phyloP scores from a whole-genome alignment of 331 rosid genomes.

The Rhamnella rubrinervis region DNA sequence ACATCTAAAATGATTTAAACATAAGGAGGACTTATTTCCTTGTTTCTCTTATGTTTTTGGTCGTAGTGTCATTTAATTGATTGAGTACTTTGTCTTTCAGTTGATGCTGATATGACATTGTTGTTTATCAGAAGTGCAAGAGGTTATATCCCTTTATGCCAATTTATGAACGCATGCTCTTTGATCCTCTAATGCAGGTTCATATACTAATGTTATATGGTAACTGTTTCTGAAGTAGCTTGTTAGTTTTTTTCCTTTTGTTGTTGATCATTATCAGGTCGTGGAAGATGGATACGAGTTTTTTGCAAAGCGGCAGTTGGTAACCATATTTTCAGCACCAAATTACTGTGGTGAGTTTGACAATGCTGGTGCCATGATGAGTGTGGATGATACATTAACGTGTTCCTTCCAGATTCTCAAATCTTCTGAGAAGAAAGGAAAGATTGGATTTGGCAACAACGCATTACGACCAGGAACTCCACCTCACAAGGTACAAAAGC shows the following conservation, averaged over 20 bases:
- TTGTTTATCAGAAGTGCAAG: neutral
- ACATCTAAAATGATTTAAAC: neutral
- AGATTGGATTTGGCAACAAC: slow-evolving; percentile 55
- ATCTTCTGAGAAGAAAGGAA: slow-evolving; percentile 74
- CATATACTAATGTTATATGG: neutral
- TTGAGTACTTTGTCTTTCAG: neutral
- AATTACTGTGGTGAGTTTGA: slow-evolving; percentile 66
- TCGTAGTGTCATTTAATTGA: neutral
- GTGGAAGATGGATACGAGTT: slow-evolving; percentile 80
- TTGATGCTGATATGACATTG: neutral
- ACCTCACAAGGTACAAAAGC: slow-evolving; percentile 62
- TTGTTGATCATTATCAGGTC: slow-evolving; percentile 39
- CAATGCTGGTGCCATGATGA: slow-evolving; percentile 79
- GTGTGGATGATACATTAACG: slow-evolving; percentile 66
- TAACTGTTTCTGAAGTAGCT: neutral
- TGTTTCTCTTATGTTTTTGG: neutral
- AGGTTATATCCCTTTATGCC: neutral
- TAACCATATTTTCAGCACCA: slow-evolving; percentile 66
- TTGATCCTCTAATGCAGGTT: neutral
- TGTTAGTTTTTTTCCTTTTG: slow-evolving; percentile 12
- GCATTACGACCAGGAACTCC: slow-evolving; percentile 80
- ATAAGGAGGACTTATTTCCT: neutral
- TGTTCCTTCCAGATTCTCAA: slow-evolving; percentile 77
- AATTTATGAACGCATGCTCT: neutral
- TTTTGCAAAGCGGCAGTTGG: slow-evolving; percentile 65